These are phyloP conservation scores for Amborella trichopoda DNA, from an alignment of 164 flowering plant genomes.

Conservation along the genomic window DNA sequence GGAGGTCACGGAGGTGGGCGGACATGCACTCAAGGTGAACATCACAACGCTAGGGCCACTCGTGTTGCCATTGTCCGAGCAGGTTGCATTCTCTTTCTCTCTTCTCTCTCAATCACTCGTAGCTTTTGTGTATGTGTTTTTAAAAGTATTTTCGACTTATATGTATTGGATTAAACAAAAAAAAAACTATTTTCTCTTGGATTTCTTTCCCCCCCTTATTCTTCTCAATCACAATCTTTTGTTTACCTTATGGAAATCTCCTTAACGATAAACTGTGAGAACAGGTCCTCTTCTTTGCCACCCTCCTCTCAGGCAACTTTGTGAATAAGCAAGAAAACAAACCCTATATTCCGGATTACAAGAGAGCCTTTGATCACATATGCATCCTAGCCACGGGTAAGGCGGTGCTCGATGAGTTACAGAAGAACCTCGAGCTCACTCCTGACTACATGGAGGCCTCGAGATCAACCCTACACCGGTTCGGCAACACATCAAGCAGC, in stretches of 20 bases:
- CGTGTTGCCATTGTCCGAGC: slow-evolving; percentile 48
- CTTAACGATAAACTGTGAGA: no score
- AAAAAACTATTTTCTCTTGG: no score
- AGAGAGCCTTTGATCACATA: slow-evolving; percentile 56
- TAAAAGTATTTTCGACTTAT: no score
- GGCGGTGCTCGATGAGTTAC: slow-evolving; percentile 38
- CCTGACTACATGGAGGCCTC: slow-evolving; percentile 60
- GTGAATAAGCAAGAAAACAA: slow-evolving; percentile 13
- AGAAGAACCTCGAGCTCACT: slow-evolving; percentile 42
- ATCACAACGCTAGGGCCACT: slow-evolving; percentile 49
- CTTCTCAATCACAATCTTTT: no score
- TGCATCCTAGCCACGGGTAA: slow-evolving; percentile 51
- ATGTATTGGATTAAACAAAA: no score
- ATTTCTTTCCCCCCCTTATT: no score
- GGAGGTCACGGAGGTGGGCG: slow-evolving; percentile 47
- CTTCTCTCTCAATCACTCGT: no score
- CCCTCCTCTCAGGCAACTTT: background rate
- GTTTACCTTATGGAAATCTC: no score
- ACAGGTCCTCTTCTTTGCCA: background rate
- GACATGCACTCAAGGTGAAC: slow-evolving; percentile 52
- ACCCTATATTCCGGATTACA: slow-evolving; percentile 49
- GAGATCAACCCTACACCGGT: slow-evolving; percentile 43
- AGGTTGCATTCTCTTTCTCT: slow-evolving; percentile 31
- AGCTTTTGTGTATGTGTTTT: no score
- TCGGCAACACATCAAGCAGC: slow-evolving; percentile 75